Conservation (phyloP, 257 asterid genomes). For the Forsythia viridissima region DNA sequence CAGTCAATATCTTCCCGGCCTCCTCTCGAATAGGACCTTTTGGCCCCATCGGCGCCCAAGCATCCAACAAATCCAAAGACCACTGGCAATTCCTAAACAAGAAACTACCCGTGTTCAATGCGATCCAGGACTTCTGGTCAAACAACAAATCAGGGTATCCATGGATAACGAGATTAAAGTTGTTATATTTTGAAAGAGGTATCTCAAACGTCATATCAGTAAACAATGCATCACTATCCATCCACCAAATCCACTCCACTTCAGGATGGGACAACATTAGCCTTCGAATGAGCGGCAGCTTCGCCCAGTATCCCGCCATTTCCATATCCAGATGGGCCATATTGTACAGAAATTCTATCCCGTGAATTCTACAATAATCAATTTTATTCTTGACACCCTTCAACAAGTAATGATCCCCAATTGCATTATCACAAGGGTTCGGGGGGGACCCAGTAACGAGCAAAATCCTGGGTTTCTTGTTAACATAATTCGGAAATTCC, state of each 20-base stretch:
- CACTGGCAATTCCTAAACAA: slow-evolving; percentile 49
- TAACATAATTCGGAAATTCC: slow-evolving; percentile 34
- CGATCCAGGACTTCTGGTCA: slow-evolving; percentile 51
- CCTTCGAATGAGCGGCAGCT: slow-evolving; percentile 49
- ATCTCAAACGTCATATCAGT: slow-evolving; percentile 49
- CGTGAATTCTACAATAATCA: slow-evolving; percentile 58
- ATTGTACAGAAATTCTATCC: slow-evolving; percentile 49
- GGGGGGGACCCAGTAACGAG: slow-evolving; percentile 51
- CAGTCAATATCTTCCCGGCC: slow-evolving; percentile 51
- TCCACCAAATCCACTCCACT: slow-evolving; percentile 63
- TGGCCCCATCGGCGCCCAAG: slow-evolving; percentile 58
- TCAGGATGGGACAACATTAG: slow-evolving; percentile 58
- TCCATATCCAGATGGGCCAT: slow-evolving; percentile 56
- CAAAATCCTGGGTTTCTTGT: slow-evolving; percentile 42
- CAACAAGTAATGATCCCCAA: slow-evolving; percentile 56
- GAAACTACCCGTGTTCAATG: slow-evolving; percentile 52
- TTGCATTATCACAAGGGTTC: slow-evolving; percentile 46
- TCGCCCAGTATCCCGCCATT: slow-evolving; percentile 56
- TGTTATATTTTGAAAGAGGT: slow-evolving; percentile 36
- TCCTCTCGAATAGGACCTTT: slow-evolving; percentile 43
- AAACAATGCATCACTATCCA: slow-evolving; percentile 57
- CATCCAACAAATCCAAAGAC: slow-evolving; percentile 55
- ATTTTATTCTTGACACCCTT: slow-evolving; percentile 48
- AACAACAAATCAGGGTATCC: slow-evolving; percentile 50
- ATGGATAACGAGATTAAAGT: slow-evolving; percentile 44